A percentile compares a stretch with the other conserved stretches of the same genome.
phyloP scores from a whole-genome alignment of 2,329 filamentous ascomycete species.

The Fonsecaea pedrosoi region DNA sequence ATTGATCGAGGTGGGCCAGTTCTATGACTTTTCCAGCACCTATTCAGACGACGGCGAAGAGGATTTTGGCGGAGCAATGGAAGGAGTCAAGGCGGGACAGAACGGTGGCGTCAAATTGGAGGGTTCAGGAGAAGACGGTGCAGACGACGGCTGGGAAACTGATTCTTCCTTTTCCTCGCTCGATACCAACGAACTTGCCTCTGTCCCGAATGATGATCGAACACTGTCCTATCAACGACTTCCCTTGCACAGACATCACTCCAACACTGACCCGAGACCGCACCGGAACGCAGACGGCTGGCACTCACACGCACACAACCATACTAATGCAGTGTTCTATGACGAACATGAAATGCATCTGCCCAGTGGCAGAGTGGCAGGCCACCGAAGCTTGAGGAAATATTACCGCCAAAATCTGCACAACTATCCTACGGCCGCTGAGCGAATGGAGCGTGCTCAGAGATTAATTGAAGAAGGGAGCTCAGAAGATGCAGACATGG shows the following conservation, averaged over 20 bases:
- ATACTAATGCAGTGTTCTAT: conserved; percentile 78
- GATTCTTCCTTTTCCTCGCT: conserved; percentile 89
- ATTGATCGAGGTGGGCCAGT: conserved; percentile 92
- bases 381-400: conserved; percentile 82
- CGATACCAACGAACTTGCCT: conserved; percentile 79
- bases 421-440: conserved; percentile 78
- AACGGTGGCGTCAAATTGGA: conserved; percentile 68
- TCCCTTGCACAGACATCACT: conserved; percentile 76
- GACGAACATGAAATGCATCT: conserved; percentile 94
- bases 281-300: conserved; percentile 79
- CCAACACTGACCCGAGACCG: conserved; percentile 71
- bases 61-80: conserved; percentile 64
- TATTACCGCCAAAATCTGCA: conserved; percentile 95
- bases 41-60: conserved; percentile 80
- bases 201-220: conserved; percentile 76
- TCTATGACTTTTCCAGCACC: conserved; percentile 94
- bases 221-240: conserved; percentile 75
- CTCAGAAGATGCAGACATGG: conserved; percentile 61
- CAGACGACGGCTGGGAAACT: conserved; percentile 92
- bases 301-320: conserved; percentile 82
- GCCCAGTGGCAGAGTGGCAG: conserved; percentile 85
- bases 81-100: conserved; percentile 56
- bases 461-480: conserved; percentile 47
- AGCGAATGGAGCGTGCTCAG: conserved; percentile 66
- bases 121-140: conserved; percentile 53